Evolutionary conservation across 1,139 yeast species (phyloP).

Genomic region (Barnettozyma hawaiiensis): DNA sequence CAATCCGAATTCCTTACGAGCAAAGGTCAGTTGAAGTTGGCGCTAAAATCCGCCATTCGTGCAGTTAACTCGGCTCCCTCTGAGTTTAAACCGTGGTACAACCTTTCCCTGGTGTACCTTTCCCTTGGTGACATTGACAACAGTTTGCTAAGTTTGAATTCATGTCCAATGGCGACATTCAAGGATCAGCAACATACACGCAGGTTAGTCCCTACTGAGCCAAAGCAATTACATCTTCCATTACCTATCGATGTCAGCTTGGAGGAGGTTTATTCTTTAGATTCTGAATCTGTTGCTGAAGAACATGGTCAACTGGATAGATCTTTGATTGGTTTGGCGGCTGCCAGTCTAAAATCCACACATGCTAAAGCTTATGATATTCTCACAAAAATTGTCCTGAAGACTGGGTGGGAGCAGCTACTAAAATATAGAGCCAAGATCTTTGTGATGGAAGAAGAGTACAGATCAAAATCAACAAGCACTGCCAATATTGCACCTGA

Average conservation of each 20-base stretch:
- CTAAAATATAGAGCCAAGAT: conserved; percentile 80
- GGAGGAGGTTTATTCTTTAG: conserved; percentile 49
- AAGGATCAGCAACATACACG: conserved; percentile 64
- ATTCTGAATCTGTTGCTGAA: conserved; percentile 50
- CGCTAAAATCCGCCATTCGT: conserved; percentile 68
- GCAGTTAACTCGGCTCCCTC: conserved; percentile 89
- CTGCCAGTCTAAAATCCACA: conserved; percentile 78
- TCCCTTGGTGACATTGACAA: conserved; percentile 73
- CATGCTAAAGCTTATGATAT: conserved; percentile 81
- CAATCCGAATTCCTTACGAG: conserved; percentile 72
- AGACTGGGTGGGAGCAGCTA: conserved; percentile 88
- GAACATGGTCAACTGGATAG: conserved; percentile 60
- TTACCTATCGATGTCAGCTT: conserved; percentile 74
- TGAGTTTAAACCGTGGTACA: conserved; percentile 89
- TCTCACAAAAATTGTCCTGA: conserved; percentile 67
- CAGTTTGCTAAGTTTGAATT: conserved; percentile 80
- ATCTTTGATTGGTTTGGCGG: conserved; percentile 69
- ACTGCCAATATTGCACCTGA: conserved; percentile 23
- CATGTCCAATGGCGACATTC: conserved; percentile 91
- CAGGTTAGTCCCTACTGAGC: conserved; percentile 35
- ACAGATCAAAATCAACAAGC: conserved; percentile 34
- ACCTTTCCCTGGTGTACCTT: conserved; percentile 70
- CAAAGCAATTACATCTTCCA: conserved; percentile 74
- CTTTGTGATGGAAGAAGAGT: conserved; percentile 97
- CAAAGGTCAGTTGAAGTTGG: conserved; percentile 68